Evolutionary conservation across 1,284 basidiomycete species (phyloP), one percentile per base, ranked within the genome.

Genomic region (Vanrija humicola): DNA sequence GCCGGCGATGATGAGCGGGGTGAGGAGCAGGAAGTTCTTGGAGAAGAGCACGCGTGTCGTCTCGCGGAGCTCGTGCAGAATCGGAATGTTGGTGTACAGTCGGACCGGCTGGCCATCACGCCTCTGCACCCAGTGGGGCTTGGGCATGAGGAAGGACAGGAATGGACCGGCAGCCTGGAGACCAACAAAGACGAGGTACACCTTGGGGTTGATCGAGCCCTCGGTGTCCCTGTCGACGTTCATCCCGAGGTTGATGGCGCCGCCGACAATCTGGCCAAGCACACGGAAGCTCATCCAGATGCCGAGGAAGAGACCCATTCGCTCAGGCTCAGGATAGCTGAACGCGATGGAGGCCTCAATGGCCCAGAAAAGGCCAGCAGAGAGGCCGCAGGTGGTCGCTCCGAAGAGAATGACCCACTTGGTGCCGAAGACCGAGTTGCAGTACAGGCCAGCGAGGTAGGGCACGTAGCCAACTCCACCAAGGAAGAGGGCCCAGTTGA

Each of bases 361-460:
- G 10, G 66, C 56, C 70, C 70, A 72, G 63, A 72, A 72, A 58
- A 70, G 66, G 5, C 68, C 70, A 6, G 70, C 68, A 6, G 56
- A 60, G 48, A 70, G 63, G 42, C 70, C 70, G 50, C 68, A 70
- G 23, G 50, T 54, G 5, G 62, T 64, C 34, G 58, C 59, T 5
- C 67, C 70, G 40, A 68, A 66, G 48, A 69, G 57, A 48, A 71
- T 54, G 51, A 69, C 65, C 60, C 66, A 66, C 14, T 59, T 59
- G 2, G 58, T 64, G 15, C 64, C 54, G 3, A 52, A 55, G 6
- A 54, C 50, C 47, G 64, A 64, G 49, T 68, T 70, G 51, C 58
- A 62, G 51, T 72, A 72, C 23, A 73, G 63, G 9, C 66, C 70
- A 15, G 69, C 70, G 21, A 63, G 62, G 54, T 73, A 70, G 0